Conservation (phyloP, 2,329 filamentous ascomycete genomes). For the Diaporthe citri region DNA sequence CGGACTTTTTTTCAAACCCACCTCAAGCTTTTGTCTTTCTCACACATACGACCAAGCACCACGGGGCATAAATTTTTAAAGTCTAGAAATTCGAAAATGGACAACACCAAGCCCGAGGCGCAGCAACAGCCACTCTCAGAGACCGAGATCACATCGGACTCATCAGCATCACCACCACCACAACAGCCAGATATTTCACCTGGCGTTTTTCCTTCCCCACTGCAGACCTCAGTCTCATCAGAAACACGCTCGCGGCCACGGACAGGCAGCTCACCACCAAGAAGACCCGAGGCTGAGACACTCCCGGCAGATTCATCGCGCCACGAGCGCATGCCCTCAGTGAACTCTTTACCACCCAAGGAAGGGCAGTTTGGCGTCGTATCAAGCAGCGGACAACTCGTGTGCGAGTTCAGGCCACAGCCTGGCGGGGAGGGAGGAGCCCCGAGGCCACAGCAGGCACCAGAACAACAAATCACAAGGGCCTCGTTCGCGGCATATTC, state of each 20-base stretch:
- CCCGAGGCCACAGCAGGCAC: not conserved
- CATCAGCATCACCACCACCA: not conserved
- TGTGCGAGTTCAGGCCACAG: constrained; percentile 15
- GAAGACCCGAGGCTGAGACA: not conserved
- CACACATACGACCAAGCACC: not conserved
- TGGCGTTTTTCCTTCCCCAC: not conserved
- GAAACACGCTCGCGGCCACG: not conserved
- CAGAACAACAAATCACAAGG: not conserved
- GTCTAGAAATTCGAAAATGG: not conserved
- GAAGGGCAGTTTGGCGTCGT: constrained; percentile 13
- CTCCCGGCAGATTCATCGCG: not conserved
- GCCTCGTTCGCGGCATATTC: not conserved
- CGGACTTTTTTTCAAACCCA: not conserved
- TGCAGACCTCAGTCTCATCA: not conserved
- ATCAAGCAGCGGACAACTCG: constrained; percentile 21
- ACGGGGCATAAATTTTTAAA: not conserved
- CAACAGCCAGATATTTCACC: not conserved
- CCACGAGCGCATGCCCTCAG: constrained; percentile 13
- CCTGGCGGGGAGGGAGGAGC: not conserved
- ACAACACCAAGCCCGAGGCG: not conserved
- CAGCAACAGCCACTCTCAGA: not conserved
- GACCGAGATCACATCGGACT: not conserved
- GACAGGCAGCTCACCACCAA: not conserved
- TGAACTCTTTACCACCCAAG: not conserved
- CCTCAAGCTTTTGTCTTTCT: not conserved